Evolutionary conservation across 345 rosid genomes (phyloP), one percentile per base, ranked within the genome.

Genomic region (Aquilaria yunnanensis): DNA sequence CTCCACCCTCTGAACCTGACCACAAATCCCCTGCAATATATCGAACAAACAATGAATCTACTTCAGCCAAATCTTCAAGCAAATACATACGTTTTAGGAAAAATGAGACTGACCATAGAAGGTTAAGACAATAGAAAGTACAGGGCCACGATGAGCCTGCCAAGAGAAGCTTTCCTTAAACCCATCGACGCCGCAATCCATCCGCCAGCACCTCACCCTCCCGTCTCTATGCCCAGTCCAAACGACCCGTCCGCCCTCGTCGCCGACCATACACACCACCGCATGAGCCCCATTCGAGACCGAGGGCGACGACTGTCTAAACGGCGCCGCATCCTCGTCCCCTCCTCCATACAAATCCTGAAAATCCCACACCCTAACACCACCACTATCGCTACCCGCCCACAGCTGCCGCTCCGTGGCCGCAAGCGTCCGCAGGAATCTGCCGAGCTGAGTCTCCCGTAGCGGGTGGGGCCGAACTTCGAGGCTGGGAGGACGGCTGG

Each of bases 191-290:
- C 50, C 59, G 13, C 10, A 57, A 46, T 61, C 62, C 74, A 78
- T 73, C 76, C 75, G 86, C 99, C 97, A 94, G 67, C 96, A 81
- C 63, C 77, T 75, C 33, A 94, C 79, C 73, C 69, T 85, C 29
- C 99, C 99, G 43, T 90, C 99, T 58, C 81, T 87, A 63, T 94
- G 99, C 54, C 99, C 96, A 63, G 82, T 90, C 99, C 96, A 94
- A 54, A 88, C 87, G 31, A 80, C 72, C 63, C 74, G 67, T 63
- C 70, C 84, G 54, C 84, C 97, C 63, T 77, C 82, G 70, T 90
- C 96, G 7, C 83, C 77, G 14, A 81, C 76, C 89, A 94, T 81
- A 76, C 96, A 94, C 63, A 85, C 47, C 31, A 85, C 79, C 0
- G 93, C 77, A 43, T 96, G 5, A 70, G 72, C 53, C 71, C 60